A percentile compares a stretch with the other conserved stretches of the same genome.
Evolutionary conservation across 208 protist species (phyloP).

Genomic region (Wallacemonas sp.): DNA sequence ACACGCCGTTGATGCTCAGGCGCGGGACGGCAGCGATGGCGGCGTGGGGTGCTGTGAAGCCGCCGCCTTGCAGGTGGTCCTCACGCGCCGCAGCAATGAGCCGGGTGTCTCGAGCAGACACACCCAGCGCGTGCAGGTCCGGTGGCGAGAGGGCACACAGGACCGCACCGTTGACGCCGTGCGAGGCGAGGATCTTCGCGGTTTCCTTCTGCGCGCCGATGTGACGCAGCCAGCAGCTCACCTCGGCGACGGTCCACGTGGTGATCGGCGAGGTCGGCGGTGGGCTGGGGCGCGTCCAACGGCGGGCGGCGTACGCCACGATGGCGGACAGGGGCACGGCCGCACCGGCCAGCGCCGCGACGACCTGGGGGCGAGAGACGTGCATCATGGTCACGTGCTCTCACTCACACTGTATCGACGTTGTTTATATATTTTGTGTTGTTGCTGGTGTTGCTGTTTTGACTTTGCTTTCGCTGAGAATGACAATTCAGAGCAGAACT

Average conservation of each 20-base stretch:
- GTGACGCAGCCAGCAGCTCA: conserved; percentile 48
- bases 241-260: conserved; percentile 36
- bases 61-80: conserved; percentile 23
- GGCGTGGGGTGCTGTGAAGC: conserved; percentile 15
- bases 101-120: conserved; percentile 43
- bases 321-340: conserved; percentile 17
- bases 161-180: conserved; percentile 42
- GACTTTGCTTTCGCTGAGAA: not conserved
- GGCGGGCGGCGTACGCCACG: conserved; percentile 15
- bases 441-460: conserved; percentile 11
- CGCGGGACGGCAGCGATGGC: not conserved
- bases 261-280: not conserved
- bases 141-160: conserved; percentile 37
- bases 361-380: conserved; percentile 2
- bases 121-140: conserved; percentile 43
- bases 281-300: not conserved
- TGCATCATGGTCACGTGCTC: conserved; percentile 10
- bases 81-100: conserved; percentile 39
- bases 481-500: too few relatives aligned
- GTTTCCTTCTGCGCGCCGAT: conserved; percentile 35
- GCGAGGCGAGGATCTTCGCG: conserved; percentile 22
- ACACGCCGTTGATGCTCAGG: conserved; percentile 12
- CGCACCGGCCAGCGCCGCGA: conserved; percentile 20
- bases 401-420: too few relatives aligned
- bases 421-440: conserved; percentile 1